Evolutionary conservation across 805 yeast genomes (phyloP), one percentile per base, ranked within the genome.

Genomic region (Naumovozyma castellii): DNA sequence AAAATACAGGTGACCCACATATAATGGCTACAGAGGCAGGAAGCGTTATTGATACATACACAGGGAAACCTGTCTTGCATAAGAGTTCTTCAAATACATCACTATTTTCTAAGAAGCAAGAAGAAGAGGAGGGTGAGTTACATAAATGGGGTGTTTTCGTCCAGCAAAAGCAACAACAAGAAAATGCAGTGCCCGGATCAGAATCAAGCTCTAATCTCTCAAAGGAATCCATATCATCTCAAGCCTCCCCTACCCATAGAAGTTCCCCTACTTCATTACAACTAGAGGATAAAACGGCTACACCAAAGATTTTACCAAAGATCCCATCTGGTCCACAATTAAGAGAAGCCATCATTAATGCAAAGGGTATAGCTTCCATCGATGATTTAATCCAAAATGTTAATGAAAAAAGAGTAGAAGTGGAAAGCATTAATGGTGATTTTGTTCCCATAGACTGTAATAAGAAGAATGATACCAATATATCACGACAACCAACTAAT

Each of bases 51-150:
- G 90, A 83, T 62, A 69, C 75, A 42, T 64, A 71, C 19, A 82
- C 90, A 0, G 92, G 92, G 35, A 67, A 78, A 47, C 85, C 88
- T 2, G 78, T 82, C 16, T 62, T 80, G 45, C 33, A 39, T 14
- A 71, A 78, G 61, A 69, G 80, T 48, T 64, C 74, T 4, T 78
- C 85, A 0, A 81, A 75, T 46, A 78, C 83, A 1, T 75, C 84
- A 0, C 72, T 83, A 2, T 54, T 63, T 10, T 77, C 82, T 52
- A 85, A 87, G 13, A 80, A 76, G 57, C 85, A 83, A 59, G 95
- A 86, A 56, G 79, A 78, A 44, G 97, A 87, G 57, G 97, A 87
- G 66, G 97, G 96, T 51, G 94, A 84, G 54, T 72, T 86, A 47
- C 95, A 84, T 59, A 78, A 82, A 62, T 78, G 86, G 78, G 94